These are phyloP conservation scores for Cercospora citrullina DNA, from an alignment of 2,329 filamentous ascomycete species.

Conservation along the genomic window DNA sequence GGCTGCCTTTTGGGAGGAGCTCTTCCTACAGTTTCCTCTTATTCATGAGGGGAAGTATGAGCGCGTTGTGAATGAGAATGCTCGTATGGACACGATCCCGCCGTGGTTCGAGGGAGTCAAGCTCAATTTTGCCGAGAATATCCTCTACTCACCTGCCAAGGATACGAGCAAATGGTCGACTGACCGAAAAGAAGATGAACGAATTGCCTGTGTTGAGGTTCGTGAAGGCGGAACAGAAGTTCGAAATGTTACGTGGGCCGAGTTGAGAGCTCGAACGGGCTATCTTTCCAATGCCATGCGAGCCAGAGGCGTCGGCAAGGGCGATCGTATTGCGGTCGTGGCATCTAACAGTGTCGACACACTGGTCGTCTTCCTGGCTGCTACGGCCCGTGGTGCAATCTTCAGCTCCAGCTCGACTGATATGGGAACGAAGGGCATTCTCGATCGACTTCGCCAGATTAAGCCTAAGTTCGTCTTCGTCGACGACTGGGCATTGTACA, in stretches of 20 bases:
- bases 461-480: slow-evolving; percentile 79
- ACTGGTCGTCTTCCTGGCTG: slow-evolving; percentile 68
- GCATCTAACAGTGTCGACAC: slow-evolving; percentile 75
- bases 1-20: slow-evolving; percentile 63
- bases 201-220: slow-evolving; percentile 70
- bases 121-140: slow-evolving; percentile 79
- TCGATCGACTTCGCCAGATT: slow-evolving; percentile 74
- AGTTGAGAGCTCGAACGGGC: slow-evolving; percentile 62
- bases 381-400: slow-evolving; percentile 68
- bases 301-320: slow-evolving; percentile 63
- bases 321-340: slow-evolving; percentile 74
- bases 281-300: slow-evolving; percentile 66
- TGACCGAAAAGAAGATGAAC: slow-evolving; percentile 66
- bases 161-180: slow-evolving; percentile 52
- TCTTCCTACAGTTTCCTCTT: slow-evolving; percentile 61
- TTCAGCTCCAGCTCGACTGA: slow-evolving; percentile 74
- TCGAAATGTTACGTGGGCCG: slow-evolving; percentile 63
- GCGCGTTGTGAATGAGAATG: slow-evolving; percentile 65
- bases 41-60: slow-evolving; percentile 60
- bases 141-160: slow-evolving; percentile 61
- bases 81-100: slow-evolving; percentile 70
- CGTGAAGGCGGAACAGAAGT: slow-evolving; percentile 62
- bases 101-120: slow-evolving; percentile 73
- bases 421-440: slow-evolving; percentile 75
- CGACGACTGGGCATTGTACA: slow-evolving; percentile 77